Conservation (phyloP, 177 flowering plant species). For the Vitis hybrid region DNA sequence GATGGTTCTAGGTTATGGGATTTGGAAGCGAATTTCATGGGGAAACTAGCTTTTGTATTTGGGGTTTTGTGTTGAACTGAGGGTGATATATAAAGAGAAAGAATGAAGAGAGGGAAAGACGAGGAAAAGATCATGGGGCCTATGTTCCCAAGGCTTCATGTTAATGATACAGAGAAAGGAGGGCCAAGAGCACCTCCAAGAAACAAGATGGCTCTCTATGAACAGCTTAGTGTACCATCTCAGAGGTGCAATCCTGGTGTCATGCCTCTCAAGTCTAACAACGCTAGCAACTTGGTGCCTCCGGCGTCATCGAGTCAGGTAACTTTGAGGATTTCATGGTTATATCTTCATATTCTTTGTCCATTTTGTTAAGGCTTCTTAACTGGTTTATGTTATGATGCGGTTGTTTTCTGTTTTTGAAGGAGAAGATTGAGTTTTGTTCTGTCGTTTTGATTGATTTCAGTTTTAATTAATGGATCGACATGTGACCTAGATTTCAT, state of each 20-base stretch:
- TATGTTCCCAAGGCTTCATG: slow-evolving; percentile 74
- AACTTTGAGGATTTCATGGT: not conserved
- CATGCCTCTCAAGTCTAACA: slow-evolving; percentile 18
- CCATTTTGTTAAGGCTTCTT: not conserved
- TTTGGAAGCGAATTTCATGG: not conserved
- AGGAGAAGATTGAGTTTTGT: too few relatives aligned
- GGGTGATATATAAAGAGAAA: slow-evolving; percentile 3
- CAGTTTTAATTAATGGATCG: too few relatives aligned
- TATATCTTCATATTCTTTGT: not conserved
- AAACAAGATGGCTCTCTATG: slow-evolving; percentile 85
- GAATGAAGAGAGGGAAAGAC: slow-evolving; percentile 59
- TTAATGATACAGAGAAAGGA: slow-evolving; percentile 71
- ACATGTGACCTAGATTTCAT: too few relatives aligned
- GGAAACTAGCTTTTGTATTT: not conserved
- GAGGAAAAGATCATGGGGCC: slow-evolving; percentile 58
- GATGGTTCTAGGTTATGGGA: slow-evolving; percentile 1
- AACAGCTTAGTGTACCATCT: slow-evolving; percentile 67
- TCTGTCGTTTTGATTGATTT: too few relatives aligned
- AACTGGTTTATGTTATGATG: not conserved
- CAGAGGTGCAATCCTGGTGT: slow-evolving; percentile 47
- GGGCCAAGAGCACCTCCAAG: slow-evolving; percentile 89
- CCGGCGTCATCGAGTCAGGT: slow-evolving; percentile 36
- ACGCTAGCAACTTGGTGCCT: slow-evolving; percentile 20
- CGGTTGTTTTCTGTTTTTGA: too few relatives aligned
- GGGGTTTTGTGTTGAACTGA: slow-evolving; percentile 4